These are phyloP conservation scores for Vigna mungo DNA, from an alignment of 306 rosid species.

Conservation along the genomic window DNA sequence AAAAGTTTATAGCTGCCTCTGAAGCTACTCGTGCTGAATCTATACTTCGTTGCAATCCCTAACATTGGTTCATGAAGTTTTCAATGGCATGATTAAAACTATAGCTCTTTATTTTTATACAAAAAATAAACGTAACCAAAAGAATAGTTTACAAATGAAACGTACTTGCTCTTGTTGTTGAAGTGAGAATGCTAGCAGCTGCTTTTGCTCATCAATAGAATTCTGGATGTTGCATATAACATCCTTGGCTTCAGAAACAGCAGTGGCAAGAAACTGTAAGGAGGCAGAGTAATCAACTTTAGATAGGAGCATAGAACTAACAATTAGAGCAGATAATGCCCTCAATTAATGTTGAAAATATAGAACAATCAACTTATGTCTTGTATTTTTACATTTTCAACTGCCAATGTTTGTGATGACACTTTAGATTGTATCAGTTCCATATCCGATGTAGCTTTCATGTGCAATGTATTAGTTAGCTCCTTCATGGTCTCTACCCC, in stretches of 20 bases:
- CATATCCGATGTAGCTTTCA: conserved; percentile 73
- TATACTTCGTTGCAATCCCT: conserved; percentile 75
- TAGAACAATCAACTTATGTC: not conserved
- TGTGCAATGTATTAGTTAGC: conserved; percentile 64
- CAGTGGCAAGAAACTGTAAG: conserved; percentile 72
- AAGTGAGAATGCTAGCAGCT: conserved; percentile 62
- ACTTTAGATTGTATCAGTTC: conserved; percentile 65
- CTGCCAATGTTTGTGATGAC: conserved; percentile 63
- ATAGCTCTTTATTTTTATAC: not conserved
- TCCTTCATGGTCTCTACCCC: conserved; percentile 72
- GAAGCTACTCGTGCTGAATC: conserved; percentile 69
- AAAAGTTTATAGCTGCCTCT: conserved; percentile 66
- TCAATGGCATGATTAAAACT: conserved; percentile 36
- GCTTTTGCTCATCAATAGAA: conserved; percentile 80
- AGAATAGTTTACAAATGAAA: conserved; percentile 10
- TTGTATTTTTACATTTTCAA: conserved; percentile 62
- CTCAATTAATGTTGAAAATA: conserved; percentile 11
- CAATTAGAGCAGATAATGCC: not conserved
- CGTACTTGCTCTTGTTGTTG: conserved; percentile 78
- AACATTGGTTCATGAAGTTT: conserved; percentile 40
- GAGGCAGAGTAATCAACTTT: conserved; percentile 30
- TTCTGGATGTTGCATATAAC: conserved; percentile 65
- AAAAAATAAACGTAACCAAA: conserved; percentile 12
- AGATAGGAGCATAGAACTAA: conserved; percentile 18
- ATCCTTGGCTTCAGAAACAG: conserved; percentile 70